These are phyloP conservation scores for Pseudocercospora fijiensis DNA, from an alignment of 2,329 filamentous ascomycete species.

Conservation along the genomic window DNA sequence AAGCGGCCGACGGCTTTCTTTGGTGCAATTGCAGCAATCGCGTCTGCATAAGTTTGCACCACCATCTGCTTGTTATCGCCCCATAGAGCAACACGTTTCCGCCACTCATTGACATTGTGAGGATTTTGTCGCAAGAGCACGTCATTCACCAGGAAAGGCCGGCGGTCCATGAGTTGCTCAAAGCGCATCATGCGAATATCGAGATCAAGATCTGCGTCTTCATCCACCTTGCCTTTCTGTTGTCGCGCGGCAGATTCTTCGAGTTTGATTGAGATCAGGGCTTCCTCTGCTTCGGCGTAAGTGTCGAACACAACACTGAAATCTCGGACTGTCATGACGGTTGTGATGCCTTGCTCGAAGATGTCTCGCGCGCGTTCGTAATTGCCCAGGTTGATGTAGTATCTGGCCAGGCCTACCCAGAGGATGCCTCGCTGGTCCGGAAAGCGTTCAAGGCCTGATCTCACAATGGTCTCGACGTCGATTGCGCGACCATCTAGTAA, in stretches of 20 bases:
- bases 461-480: conserved; percentile 86
- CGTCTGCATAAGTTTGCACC: conserved; percentile 90
- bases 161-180: conserved; percentile 94
- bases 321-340: conserved; percentile 97
- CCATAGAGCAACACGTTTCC: conserved; percentile 94
- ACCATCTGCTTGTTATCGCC: conserved; percentile 88
- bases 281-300: conserved; percentile 95
- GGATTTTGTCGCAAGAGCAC: conserved; percentile 93
- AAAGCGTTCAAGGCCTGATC: conserved; percentile 87
- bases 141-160: conserved; percentile 94
- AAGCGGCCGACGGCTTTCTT: conserved; percentile 94
- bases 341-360: conserved; percentile 94
- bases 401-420: conserved; percentile 92
- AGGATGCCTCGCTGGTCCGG: conserved; percentile 91
- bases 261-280: conserved; percentile 87
- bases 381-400: conserved; percentile 90
- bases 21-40: conserved; percentile 87
- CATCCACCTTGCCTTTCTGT: conserved; percentile 73
- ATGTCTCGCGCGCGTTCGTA: conserved; percentile 91
- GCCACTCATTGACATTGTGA: conserved; percentile 94
- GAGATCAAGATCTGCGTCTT: conserved; percentile 86
- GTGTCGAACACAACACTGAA: conserved; percentile 96
- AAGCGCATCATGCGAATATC: conserved; percentile 98
- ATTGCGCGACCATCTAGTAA: conserved; percentile 78
- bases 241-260: conserved; percentile 77